phyloP scores from a whole-genome alignment of 1,139 yeast genomes.

The Pichia sorboxylosa region DNA sequence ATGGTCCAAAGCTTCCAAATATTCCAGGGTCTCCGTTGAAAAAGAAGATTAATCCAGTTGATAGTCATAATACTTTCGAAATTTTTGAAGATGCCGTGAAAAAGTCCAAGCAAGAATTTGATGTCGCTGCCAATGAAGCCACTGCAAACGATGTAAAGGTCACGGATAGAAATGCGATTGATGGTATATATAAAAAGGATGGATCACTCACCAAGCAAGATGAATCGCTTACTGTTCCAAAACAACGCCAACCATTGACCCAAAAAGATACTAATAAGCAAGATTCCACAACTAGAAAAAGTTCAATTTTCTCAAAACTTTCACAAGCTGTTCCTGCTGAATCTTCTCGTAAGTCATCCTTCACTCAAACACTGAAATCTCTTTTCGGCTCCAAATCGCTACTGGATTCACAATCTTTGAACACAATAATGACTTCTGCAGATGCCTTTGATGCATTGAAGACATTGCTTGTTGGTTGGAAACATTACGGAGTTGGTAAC shows the following conservation, averaged over 20 bases:
- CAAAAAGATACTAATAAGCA: slow-evolving; percentile 8
- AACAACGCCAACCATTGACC: slow-evolving; percentile 22
- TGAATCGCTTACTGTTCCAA: slow-evolving; percentile 8
- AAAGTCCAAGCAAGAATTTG: slow-evolving; percentile 12
- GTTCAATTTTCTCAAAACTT: slow-evolving; percentile 51
- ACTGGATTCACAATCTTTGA: slow-evolving; percentile 19
- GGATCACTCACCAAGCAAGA: neutral
- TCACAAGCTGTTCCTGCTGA: slow-evolving; percentile 25
- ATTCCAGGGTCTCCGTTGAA: slow-evolving; percentile 26
- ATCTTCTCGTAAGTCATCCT: slow-evolving; percentile 17
- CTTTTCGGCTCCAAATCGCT: slow-evolving; percentile 24
- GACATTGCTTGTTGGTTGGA: slow-evolving; percentile 57
- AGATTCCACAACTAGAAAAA: slow-evolving; percentile 21
- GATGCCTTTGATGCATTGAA: slow-evolving; percentile 57
- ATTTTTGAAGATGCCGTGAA: slow-evolving; percentile 14
- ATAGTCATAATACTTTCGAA: slow-evolving; percentile 16
- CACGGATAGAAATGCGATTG: neutral
- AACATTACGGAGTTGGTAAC: slow-evolving; percentile 55
- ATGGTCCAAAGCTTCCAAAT: slow-evolving; percentile 21
- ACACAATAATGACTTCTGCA: slow-evolving; percentile 36
- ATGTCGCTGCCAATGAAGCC: too few species aligned
- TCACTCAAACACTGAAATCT: slow-evolving; percentile 20
- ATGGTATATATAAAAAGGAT: neutral
- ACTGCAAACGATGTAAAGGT: neutral
- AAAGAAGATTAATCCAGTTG: slow-evolving; percentile 14